Evolutionary conservation across 176 grass and related monocot genomes (phyloP).

Genomic region (Eremochloa ophiuroides): DNA sequence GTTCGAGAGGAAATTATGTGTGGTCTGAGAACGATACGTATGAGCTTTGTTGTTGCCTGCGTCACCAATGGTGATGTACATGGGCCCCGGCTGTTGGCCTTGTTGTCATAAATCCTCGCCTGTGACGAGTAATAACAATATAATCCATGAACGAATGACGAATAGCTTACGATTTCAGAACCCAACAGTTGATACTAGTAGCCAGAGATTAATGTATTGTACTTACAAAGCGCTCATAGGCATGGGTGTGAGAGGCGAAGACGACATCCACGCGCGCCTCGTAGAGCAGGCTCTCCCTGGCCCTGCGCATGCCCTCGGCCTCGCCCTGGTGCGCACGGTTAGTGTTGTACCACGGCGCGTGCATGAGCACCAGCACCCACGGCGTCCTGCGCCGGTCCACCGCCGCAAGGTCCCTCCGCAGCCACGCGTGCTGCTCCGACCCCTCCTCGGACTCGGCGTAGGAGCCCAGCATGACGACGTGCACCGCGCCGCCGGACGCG

Average conservation of each 20-base stretch:
- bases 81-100: slow-evolving; percentile 40
- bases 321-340: slow-evolving; percentile 52
- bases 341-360: slow-evolving; percentile 79
- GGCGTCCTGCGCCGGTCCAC: slow-evolving; percentile 41
- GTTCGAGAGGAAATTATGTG: background rate
- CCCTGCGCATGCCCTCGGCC: slow-evolving; percentile 42
- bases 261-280: slow-evolving; percentile 45
- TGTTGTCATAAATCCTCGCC: slow-evolving; percentile 43
- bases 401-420: slow-evolving; percentile 44
- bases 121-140: background rate
- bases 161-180: too few relatives aligned
- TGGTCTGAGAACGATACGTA: slow-evolving; percentile 15
- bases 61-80: slow-evolving; percentile 78
- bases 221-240: slow-evolving; percentile 63
- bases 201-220: background rate
- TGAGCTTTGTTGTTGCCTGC: slow-evolving; percentile 58
- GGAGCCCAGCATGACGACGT: slow-evolving; percentile 66
- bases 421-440: slow-evolving; percentile 60
- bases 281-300: slow-evolving; percentile 55
- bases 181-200: too few relatives aligned
- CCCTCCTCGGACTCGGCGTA: slow-evolving; percentile 42
- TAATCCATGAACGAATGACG: background rate
- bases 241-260: slow-evolving; percentile 51
- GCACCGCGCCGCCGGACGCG: slow-evolving; percentile 17
- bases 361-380: slow-evolving; percentile 59